Conservation (phyloP, 75 land plant genomes). For the Pinus tabuliformis region DNA sequence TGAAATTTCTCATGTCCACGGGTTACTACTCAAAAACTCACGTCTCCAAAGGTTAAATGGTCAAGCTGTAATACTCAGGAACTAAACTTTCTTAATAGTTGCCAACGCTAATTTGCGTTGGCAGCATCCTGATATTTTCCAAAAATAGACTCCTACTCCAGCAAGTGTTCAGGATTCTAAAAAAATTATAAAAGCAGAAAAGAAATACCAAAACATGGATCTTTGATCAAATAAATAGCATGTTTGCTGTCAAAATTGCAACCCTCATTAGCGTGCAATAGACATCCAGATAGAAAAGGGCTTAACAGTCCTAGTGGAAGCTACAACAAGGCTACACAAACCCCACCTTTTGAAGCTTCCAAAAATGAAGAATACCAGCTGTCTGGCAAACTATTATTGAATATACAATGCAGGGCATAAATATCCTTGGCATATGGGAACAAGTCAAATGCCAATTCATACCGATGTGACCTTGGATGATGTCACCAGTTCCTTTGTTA, state of each 20-base stretch:
- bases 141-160: neutral
- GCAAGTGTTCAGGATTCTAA: neutral
- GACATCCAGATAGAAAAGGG: neutral
- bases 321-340: constrained; percentile 4
- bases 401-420: neutral
- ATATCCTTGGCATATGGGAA: neutral
- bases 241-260: constrained; percentile 9
- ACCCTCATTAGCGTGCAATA: constrained; percentile 2
- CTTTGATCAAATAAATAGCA: constrained; percentile 1
- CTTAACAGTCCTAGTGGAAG: neutral
- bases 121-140: neutral
- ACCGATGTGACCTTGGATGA: neutral
- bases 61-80: neutral
- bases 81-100: neutral
- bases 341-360: constrained; percentile 9
- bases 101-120: neutral
- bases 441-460: constrained; percentile 3
- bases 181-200: neutral
- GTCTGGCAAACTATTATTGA: neutral
- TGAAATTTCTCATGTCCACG: neutral
- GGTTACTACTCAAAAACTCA: neutral
- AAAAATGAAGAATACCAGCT: constrained; percentile 6
- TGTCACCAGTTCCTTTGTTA: constrained; percentile 1
- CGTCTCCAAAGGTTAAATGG: neutral
- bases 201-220: neutral